Evolutionary conservation across 1,139 yeast species (phyloP), one percentile per base, ranked within the genome.

Genomic region (Nakaseomyces kungkrabaensis): DNA sequence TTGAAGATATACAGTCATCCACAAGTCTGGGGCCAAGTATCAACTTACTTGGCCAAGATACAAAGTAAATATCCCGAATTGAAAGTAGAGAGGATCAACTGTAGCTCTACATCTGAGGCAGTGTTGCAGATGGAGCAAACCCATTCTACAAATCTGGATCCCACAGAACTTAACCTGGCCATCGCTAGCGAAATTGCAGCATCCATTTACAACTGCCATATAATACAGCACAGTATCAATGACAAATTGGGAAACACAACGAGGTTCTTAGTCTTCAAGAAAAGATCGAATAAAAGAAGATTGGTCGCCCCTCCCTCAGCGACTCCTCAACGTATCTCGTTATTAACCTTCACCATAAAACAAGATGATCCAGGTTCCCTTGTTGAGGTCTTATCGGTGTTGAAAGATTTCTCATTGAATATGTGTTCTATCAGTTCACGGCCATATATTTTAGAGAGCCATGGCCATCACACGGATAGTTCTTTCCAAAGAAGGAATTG

Each of bases 1-100:
- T 68, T 69, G 13, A 77, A 75, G 38, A 75, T 92, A 27, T 86
- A 86, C 68, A 85, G 96, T 3, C 98, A 92, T 66, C 97, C 98
- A 4, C 98, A 92, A 65, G 98, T 89, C 0, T 92, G 98, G 98
- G 95, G 97, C 4, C 98, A 92, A 64, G 83, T 87, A 44, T 72
- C 77, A 2, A 63, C 71, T 11, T 89, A 85, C 68, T 62, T 85
- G 46, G 65, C 71, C 10, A 83, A 81, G 63, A 63, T 85, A 48
- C 61, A 65, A n/a, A 56, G 65, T 3, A 58, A 72, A 47, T 67
- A 69, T 37, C 65, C 70, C 37, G 52, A 67, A 13, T 54, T 62
- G 4, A 62, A 57, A 36, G 11, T 45, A 4, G 72, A 73, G 46
- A 74, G 67, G 53, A 70, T 84, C 9, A 96, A 89, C 66, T 75